Base-by-base conservation (phyloP, 495 filamentous ascomycete genomes). In the Penicillium nucicola region DNA sequence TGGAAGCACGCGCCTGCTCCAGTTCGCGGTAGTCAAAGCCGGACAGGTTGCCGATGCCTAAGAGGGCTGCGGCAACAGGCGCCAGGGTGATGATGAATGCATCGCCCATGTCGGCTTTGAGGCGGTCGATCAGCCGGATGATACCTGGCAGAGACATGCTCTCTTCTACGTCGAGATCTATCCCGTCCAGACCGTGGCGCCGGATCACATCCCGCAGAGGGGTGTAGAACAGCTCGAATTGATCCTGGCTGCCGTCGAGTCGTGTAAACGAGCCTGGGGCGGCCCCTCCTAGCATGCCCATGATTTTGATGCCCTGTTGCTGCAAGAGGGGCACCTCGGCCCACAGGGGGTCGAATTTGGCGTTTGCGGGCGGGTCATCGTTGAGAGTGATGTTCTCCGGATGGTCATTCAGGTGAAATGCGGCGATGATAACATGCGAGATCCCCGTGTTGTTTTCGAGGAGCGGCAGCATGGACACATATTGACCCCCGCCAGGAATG, bases 111-210 rank as follows among this genome's bases (percentile, higher is more conserved):
- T 95, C 90, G 4, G 63, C 67, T 38, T 86, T 83, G 34, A 95
- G 76, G 7, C 84, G 76, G 52, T 85, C 78, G 35, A 95, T 85
- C 11, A 95, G 72, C 7, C 87, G 77, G 15, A 84, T 74, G 36
- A 92, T 72, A n/a, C 87, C 88, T 1, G 36, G 38, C 12, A 89
- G 72, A 12, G 83, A 84, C 83, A 91, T 92, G 3, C 57, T 41
- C 65, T 95, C 87, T 63, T 95, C 90, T 33, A 95, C 88, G 57
- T 95, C 89, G 13, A 95, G 77, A 60, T 95, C 90, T 6, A 95
- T 56, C 0, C 90, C 90, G 22, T 92, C 72, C 5, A 92, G 70
- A 3, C 63, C 64, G 57, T 83, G 71, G 10, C 72, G 68, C 10
- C 70, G 67, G 31, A 95, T 76, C 42, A 85, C 66, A 23, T 80